Conservation (phyloP, 176 grass and related monocot species). For the Triticum dicoccoides region DNA sequence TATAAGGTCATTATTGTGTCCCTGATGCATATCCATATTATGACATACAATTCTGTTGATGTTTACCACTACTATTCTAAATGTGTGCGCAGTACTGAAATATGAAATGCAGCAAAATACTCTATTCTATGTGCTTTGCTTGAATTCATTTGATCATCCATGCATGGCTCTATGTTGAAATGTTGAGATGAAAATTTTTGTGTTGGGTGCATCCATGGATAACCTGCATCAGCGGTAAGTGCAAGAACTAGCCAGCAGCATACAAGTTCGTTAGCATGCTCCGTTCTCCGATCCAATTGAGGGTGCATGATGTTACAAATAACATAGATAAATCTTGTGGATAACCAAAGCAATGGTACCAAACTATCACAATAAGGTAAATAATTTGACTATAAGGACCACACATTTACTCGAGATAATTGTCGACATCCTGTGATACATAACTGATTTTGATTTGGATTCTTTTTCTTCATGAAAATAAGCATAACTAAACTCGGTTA, state of each 20-base stretch:
- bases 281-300: background rate
- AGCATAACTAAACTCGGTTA: background rate
- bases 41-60: background rate
- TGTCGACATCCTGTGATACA: background rate
- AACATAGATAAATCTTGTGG: background rate
- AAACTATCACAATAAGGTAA: background rate
- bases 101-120: background rate
- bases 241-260: background rate
- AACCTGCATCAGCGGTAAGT: background rate
- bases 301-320: background rate
- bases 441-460: background rate
- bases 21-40: too few species aligned
- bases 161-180: background rate
- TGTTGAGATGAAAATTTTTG: background rate
- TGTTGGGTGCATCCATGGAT: background rate
- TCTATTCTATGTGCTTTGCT: background rate
- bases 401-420: background rate
- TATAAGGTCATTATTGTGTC: background rate
- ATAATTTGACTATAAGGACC: background rate
- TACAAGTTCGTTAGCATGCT: background rate
- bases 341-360: background rate
- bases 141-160: background rate
- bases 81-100: background rate
- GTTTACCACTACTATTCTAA: background rate
- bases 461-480: background rate